Percentiles rank a stretch among this genome's conserved stretches.
These are phyloP conservation scores for Nemania sp. DNA, from an alignment of 2,329 filamentous ascomycete genomes.

Conservation along the genomic window DNA sequence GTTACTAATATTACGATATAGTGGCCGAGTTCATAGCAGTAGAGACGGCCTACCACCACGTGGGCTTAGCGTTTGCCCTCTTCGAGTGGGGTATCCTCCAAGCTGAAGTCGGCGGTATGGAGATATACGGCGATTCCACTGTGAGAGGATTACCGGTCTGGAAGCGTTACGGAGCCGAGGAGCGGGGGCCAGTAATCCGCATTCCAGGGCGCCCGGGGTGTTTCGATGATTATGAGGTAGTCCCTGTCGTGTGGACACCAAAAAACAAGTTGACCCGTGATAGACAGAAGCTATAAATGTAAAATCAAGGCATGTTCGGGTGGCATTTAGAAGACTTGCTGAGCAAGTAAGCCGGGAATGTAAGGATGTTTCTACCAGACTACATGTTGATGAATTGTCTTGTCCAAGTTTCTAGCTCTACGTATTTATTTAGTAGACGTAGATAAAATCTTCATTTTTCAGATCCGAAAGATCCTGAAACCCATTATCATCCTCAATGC, in stretches of 20 bases:
- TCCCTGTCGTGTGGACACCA: conserved; percentile 8
- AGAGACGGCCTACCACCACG: conserved; percentile 31
- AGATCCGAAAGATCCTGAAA: conserved; percentile 73
- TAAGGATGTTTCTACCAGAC: no score
- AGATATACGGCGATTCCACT: conserved; percentile 33
- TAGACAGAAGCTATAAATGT: background rate
- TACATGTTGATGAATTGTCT: no score
- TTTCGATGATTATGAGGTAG: conserved; percentile 16
- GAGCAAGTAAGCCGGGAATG: no score
- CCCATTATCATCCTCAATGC: conserved; percentile 58
- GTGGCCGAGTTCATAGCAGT: conserved; percentile 35
- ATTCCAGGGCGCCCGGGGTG: background rate
- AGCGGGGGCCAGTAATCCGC: background rate
- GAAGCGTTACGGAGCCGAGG: conserved; percentile 30
- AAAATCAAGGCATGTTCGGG: background rate
- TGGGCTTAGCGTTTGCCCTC: conserved; percentile 21
- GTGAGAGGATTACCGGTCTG: conserved; percentile 34
- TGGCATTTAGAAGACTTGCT: background rate
- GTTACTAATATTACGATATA: conserved; percentile 8
- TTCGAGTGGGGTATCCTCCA: conserved; percentile 31
- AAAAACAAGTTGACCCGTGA: background rate
- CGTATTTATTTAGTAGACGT: conserved; percentile 43
- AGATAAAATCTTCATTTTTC: conserved; percentile 76
- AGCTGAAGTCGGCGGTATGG: conserved; percentile 21
- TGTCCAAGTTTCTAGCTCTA: background rate